Evolutionary conservation across 73 alveolate genomes (phyloP).

Genomic region (Breviolum minutum): DNA sequence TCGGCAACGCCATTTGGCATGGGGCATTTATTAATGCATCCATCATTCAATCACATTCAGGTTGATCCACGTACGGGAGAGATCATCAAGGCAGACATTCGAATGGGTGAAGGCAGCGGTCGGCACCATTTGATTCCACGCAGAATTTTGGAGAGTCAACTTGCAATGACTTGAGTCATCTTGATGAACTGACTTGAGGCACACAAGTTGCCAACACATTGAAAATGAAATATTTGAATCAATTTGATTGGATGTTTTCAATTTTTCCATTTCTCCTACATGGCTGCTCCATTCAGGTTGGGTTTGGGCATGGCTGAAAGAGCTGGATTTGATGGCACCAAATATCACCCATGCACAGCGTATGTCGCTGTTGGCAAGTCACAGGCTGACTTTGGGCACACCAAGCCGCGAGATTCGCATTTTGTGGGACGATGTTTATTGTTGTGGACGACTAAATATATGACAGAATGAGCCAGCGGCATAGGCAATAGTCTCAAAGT

Average conservation of each 20-base stretch:
- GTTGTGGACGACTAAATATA: too few relatives aligned
- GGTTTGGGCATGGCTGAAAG: conserved; percentile 91
- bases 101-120: conserved; percentile 54
- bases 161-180: too few relatives aligned
- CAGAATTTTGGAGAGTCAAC: too few relatives aligned
- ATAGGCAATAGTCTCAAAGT: too few relatives aligned
- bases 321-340: conserved; percentile 61
- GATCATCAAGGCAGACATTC: conserved; percentile 69
- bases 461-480: too few relatives aligned
- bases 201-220: neutral
- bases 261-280: neutral
- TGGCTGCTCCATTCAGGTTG: conserved; percentile 2
- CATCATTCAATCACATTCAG: neutral
- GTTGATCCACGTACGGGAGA: conserved; percentile 81
- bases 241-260: neutral
- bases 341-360: conserved; percentile 57
- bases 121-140: too few relatives aligned
- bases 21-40: neutral
- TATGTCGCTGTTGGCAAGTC: conserved; percentile 23
- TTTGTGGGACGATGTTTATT: too few relatives aligned
- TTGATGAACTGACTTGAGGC: neutral
- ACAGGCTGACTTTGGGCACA: neutral
- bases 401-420: too few relatives aligned
- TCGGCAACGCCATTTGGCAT: neutral
- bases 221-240: neutral